phyloP scores from a whole-genome alignment of 495 filamentous ascomycete species.

The Extremus antarcticus region DNA sequence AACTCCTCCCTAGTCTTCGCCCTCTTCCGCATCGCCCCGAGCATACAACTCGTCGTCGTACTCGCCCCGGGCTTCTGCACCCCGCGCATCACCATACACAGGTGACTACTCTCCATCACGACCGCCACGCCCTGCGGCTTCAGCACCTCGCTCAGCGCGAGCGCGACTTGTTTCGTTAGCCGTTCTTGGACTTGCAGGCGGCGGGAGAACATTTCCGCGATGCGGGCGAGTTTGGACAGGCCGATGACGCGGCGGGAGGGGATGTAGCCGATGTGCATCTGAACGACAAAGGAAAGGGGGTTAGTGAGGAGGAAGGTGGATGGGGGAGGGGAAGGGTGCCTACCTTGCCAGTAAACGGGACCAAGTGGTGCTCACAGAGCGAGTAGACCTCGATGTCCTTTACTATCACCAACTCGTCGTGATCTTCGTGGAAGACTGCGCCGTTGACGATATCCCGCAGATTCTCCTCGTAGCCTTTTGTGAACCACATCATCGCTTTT shows the following conservation, averaged over 20 bases:
- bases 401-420: constrained; percentile 94
- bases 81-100: constrained; percentile 98
- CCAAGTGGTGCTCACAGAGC: constrained; percentile 94
- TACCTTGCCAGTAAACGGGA: constrained; percentile 91
- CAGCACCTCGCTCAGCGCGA: constrained; percentile 83
- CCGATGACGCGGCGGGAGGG: constrained; percentile 77
- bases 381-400: constrained; percentile 96
- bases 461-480: constrained; percentile 98
- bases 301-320: neutral
- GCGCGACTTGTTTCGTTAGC: constrained; percentile 88
- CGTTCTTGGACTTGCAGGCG: constrained; percentile 91
- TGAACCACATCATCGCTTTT: constrained; percentile 95
- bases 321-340: constrained; percentile 7
- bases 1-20: constrained; percentile 95
- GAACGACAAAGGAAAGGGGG: neutral
- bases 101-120: constrained; percentile 91
- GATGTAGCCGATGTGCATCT: constrained; percentile 99
- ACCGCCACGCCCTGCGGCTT: constrained; percentile 92
- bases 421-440: constrained; percentile 92
- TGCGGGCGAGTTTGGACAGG: constrained; percentile 86
- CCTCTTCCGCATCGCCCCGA: constrained; percentile 84
- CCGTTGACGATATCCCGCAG: constrained; percentile 84
- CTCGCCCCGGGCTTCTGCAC: constrained; percentile 79
- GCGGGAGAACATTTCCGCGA: constrained; percentile 94
- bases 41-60: constrained; percentile 91